These are phyloP conservation scores for Diaporthe vexans DNA, from an alignment of 2,329 filamentous ascomycete species.

Conservation along the genomic window DNA sequence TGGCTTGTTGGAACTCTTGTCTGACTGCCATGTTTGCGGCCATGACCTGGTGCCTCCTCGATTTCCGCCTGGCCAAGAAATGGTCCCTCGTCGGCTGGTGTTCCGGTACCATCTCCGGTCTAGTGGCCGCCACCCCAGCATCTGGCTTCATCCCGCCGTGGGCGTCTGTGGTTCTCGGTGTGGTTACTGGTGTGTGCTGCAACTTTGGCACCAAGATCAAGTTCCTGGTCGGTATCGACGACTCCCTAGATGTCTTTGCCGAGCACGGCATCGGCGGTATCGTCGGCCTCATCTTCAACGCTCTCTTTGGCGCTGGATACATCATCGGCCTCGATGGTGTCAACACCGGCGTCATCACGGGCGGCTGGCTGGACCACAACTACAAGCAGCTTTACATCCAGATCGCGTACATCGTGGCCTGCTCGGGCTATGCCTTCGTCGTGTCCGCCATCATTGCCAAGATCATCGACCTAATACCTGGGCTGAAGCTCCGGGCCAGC, in stretches of 20 bases:
- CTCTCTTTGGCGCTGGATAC: conserved; percentile 76
- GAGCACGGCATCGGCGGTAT: conserved; percentile 80
- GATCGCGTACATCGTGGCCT: conserved; percentile 80
- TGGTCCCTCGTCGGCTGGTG: conserved; percentile 88
- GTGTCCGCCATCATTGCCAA: conserved; percentile 82
- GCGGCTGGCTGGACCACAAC: conserved; percentile 83
- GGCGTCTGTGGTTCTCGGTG: conserved; percentile 76
- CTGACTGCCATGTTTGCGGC: conserved; percentile 92
- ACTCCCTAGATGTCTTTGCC: conserved; percentile 80
- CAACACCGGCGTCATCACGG: conserved; percentile 73
- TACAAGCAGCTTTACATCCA: conserved; percentile 84
- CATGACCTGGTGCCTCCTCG: conserved; percentile 94
- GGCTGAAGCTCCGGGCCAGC: conserved; percentile 82
- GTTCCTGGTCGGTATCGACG: conserved; percentile 75
- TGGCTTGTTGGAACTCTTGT: conserved; percentile 99
- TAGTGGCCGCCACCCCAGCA: conserved; percentile 78
- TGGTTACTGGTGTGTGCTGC: conserved; percentile 75
- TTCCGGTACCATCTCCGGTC: conserved; percentile 78
- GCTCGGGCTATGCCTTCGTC: conserved; percentile 77
- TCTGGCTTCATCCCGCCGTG: conserved; percentile 78
- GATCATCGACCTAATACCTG: conserved; percentile 80
- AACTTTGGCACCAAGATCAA: conserved; percentile 79
- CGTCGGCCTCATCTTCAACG: conserved; percentile 80
- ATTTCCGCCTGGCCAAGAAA: conserved; percentile 94
- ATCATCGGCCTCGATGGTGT: conserved; percentile 83